These are phyloP conservation scores for Gyromitra esculenta DNA, from an alignment of 2,329 filamentous ascomycete species.

Conservation along the genomic window DNA sequence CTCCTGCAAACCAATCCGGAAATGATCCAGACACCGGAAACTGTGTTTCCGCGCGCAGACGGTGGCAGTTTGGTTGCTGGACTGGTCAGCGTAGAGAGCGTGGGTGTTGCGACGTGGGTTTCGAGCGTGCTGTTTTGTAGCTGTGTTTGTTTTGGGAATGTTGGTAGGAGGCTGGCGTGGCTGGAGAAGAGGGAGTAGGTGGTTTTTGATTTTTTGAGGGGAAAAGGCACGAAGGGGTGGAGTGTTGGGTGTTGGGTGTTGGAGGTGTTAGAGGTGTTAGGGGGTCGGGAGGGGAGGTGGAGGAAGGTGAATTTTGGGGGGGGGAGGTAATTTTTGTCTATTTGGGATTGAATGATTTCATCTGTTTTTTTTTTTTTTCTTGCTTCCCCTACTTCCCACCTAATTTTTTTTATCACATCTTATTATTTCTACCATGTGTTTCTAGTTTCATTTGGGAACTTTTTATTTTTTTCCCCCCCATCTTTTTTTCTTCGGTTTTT, in stretches of 20 bases:
- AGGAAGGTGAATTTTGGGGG: no score
- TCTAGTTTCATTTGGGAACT: not conserved
- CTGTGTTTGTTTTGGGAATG: slow-evolving; percentile 94
- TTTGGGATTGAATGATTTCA: not conserved
- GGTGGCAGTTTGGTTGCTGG: slow-evolving; percentile 64
- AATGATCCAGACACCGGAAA: slow-evolving; percentile 75
- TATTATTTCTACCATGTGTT: slow-evolving; percentile 6
- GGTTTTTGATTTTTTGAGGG: not conserved
- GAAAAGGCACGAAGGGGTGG: not conserved
- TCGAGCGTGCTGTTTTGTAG: slow-evolving; percentile 94
- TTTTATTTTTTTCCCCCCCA: not conserved
- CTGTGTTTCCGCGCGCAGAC: slow-evolving; percentile 59
- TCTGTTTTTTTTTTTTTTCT: not conserved
- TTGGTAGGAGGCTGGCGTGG: slow-evolving; percentile 80
- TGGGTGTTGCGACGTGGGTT: slow-evolving; percentile 86
- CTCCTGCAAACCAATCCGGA: slow-evolving; percentile 80
- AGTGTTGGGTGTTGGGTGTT: not conserved
- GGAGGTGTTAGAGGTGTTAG: not conserved
- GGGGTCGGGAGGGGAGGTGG: not conserved
- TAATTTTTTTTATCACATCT: slow-evolving; percentile 8
- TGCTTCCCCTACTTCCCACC: not conserved
- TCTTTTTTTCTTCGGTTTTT: not conserved
- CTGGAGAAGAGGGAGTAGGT: slow-evolving; percentile 53
- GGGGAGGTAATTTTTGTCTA: not conserved
- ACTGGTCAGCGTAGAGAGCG: slow-evolving; percentile 69